Evolutionary conservation across 768 basidiomycete genomes (phyloP).

Genomic region (Phylloporus sp.): DNA sequence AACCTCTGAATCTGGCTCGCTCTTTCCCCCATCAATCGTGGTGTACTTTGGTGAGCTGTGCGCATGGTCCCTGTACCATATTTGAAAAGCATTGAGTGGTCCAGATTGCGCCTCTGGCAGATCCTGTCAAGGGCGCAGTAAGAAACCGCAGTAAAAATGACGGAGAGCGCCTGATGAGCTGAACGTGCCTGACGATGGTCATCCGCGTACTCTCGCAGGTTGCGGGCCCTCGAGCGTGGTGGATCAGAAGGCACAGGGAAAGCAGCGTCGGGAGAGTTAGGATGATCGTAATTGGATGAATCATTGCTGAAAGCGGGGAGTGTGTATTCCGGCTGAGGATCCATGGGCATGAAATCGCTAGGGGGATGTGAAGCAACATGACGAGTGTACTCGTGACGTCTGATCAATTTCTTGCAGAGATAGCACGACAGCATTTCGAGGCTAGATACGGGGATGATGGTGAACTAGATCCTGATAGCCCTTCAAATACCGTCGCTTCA

Average conservation of each 20-base stretch:
- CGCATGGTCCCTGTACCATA: slow-evolving; percentile 7
- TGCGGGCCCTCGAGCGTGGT: neutral
- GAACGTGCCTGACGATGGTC: neutral
- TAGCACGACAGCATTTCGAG: slow-evolving; percentile 13
- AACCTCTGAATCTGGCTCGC: neutral
- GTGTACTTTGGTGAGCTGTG: slow-evolving; percentile 11
- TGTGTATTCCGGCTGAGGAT: neutral
- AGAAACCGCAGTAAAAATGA: neutral
- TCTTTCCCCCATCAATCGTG: slow-evolving; percentile 15
- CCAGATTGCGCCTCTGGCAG: neutral
- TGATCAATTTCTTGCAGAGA: slow-evolving; percentile 12
- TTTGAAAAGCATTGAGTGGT: slow-evolving; percentile 12
- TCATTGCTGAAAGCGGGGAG: neutral
- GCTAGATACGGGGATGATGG: neutral
- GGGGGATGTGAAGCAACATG: slow-evolving; percentile 12
- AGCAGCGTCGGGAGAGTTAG: neutral
- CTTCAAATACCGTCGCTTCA: neutral
- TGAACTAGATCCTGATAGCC: neutral
- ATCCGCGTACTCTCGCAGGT: neutral
- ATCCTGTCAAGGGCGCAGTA: neutral
- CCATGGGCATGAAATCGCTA: neutral
- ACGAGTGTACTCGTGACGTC: slow-evolving; percentile 8
- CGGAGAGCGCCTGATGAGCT: neutral
- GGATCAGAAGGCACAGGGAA: neutral
- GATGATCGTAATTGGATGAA: neutral